Base-by-base conservation (phyloP, 2,329 filamentous ascomycete species). In the Orbilia quercus region DNA sequence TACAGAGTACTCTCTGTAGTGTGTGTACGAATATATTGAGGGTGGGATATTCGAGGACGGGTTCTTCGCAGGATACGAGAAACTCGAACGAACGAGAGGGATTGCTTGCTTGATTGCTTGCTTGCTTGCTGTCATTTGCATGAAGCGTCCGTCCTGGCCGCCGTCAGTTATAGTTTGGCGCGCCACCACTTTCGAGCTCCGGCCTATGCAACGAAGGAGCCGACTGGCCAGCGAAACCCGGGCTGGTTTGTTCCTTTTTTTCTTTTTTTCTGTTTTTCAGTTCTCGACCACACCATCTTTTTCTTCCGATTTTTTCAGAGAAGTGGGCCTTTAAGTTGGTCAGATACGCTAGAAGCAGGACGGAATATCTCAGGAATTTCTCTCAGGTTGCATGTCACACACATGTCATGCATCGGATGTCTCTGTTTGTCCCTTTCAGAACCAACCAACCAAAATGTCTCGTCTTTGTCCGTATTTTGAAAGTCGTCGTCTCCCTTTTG, bases 321-420 rank as follows among this genome's bases (percentile, higher is more conserved):
- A 58, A 60, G 64, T 62, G 64, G 64, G 55, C 23, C 55, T 12
- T 6, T 38, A 55, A 23, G 16, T 16, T 36, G 25, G 23, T 12
- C 36, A 36, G 25, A 38, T 22, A 60, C 55, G 64, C 64, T 69
- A 62, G 64, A 69, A 69, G 64, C 55, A 60, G 48, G 55, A 73
- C 69, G 60, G 69, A 73, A 73, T 66, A 73, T 73, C 69, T 73
- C 60, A 65, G 69, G 69, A 66, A 73, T 65, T 58, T 73, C 60
- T 62, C 45, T 38, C 53, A 36, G 38, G 18, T 48, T 62, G 69
- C 69, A 62, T 51, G 28, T 51, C 63, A 50, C 63, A 44, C 42
- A 45, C 44, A 45, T 40, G 25, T 36, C 36, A 25, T 45, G 53
- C 45, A 53, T 51, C 42, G 38, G 53, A 57, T 58, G 44, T 40